Base-by-base conservation (phyloP, 1,284 basidiomycete species). In the Fomitopsis palustris region DNA sequence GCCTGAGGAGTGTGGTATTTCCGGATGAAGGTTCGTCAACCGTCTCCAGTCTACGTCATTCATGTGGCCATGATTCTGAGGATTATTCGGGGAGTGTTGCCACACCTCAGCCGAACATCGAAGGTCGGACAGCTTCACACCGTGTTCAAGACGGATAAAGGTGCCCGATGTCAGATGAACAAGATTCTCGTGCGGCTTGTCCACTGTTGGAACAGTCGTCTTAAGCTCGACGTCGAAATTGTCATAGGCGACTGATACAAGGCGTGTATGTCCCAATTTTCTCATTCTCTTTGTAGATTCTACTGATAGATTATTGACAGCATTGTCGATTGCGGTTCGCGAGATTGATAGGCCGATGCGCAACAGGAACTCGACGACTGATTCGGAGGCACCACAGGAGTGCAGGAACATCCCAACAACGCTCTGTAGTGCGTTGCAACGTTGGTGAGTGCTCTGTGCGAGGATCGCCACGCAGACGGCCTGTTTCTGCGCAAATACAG, bases 201-300 rank as follows among this genome's bases (percentile, higher is more conserved):
- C 66, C 1, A 66, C 52, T 2, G 70, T 72, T 3, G 68, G 67
- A 8, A 66, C 55, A 0, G 55, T 49, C 4, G 19, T 25, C 51
- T 69, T 67, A 16, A 72, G 53, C 29, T 69, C 62, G 10, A 73
- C 57, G 52, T 74, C 71, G 56, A 73, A 69, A 54, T 74, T 75
- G 59, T 75, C 70, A 52, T 71, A 75, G 1, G 65, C 69, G 47
- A 64, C 65, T 3, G 60, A 47, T 4, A 59, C 58, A 14, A 64
- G 49, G 3, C 67, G 57, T 2, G 66, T 69, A 54, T 64, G 61
- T 8, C 61, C 69, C 9, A 72, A 60, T n/a, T 56, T 33, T 2
- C 12, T 33, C 31, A 33, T 33, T 0, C 31, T 10, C 2, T 6
- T 33, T 10, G 1, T 1, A 10, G 31, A 6, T 33, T 33, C 31